Evolutionary conservation across 306 rosid genomes (phyloP), one percentile per base, ranked within the genome.

Genomic region (Potentilla sterilis): DNA sequence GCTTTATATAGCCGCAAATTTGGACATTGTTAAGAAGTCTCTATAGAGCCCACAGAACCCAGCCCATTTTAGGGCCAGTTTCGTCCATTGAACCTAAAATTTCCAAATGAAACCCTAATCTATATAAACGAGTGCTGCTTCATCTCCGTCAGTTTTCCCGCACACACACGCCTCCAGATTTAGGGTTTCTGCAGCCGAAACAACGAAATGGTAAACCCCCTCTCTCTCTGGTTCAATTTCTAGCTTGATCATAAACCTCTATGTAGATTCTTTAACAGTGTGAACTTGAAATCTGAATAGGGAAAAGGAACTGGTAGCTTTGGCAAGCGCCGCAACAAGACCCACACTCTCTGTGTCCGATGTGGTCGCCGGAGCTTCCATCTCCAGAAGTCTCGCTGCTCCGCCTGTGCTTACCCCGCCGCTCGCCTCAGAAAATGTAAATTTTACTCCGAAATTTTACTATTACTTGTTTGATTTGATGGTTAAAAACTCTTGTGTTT

Each of bases 301-400:
- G 79, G 73, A 58, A 76, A 76, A 65, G 78, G 78, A 72, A 67
- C 67, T 9, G 51, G 47, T 2, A 72, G 76, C 9, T 76, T 76
- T 7, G 79, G 73, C 19, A 76, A 76, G 72, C 58, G 79, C 51
- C 69, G 79, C 73, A 76, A 76, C 73, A 76, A 76, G 73, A 49
- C 79, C 43, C 73, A 65, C 73, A 76, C 79, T 2, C 72, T 76
- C 2, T 76, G 79, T 22, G 72, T 76, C 34, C 70, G 78, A n/a
- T 74, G 78, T 40, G 70, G 78, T 8, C 78, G 78, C 70, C 43
- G 78, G 6, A 76, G 72, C 73, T 76, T 76, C 65, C 79, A 76
- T 18, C 79, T 76, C 41, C 72, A 76, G 73, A 65, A 48, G 64
- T 48, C 51, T 18, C 79, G 66, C 42, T 66, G 79, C 72, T 65